Conservation (phyloP, 768 basidiomycete species). For the Podaxis carcinomalis region DNA sequence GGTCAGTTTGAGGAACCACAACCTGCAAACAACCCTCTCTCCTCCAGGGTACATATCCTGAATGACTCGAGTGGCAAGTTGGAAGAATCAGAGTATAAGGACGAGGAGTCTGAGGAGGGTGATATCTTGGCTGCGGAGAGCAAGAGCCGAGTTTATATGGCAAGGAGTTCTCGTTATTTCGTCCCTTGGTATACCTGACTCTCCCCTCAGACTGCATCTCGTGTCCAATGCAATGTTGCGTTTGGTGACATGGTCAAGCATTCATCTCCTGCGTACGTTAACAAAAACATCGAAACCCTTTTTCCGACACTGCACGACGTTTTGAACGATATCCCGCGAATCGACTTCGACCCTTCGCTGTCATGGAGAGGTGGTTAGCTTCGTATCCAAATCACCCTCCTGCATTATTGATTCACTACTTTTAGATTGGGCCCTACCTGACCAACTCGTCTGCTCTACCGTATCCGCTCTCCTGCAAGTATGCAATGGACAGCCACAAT, state of each 20-base stretch:
- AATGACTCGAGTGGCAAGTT: not conserved
- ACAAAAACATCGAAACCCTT: constrained; percentile 44
- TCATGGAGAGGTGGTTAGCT: constrained; percentile 68
- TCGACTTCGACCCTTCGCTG: constrained; percentile 73
- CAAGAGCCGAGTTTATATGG: constrained; percentile 46
- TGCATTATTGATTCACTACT: constrained; percentile 7
- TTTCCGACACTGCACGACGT: constrained; percentile 63
- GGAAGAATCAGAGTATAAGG: constrained; percentile 14
- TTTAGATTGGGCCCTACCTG: constrained; percentile 84
- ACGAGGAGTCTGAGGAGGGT: constrained; percentile 19
- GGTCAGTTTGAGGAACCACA: constrained; percentile 36
- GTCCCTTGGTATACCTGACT: not conserved
- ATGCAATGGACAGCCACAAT: constrained; percentile 47
- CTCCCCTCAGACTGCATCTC: constrained; percentile 53
- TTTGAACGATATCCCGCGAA: constrained; percentile 66
- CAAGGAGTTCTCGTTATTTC: constrained; percentile 24
- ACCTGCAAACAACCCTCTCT: constrained; percentile 51
- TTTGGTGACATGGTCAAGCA: constrained; percentile 76
- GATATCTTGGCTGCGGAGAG: constrained; percentile 18
- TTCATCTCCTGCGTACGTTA: constrained; percentile 50
- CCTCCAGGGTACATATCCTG: constrained; percentile 52
- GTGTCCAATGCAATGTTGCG: constrained; percentile 77
- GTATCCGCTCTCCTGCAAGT: constrained; percentile 72
- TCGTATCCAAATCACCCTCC: not conserved
- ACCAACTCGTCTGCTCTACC: constrained; percentile 78